These are phyloP conservation scores for Colletotrichum chlorophyti DNA, from an alignment of 2,329 filamentous ascomycete genomes.

Conservation along the genomic window DNA sequence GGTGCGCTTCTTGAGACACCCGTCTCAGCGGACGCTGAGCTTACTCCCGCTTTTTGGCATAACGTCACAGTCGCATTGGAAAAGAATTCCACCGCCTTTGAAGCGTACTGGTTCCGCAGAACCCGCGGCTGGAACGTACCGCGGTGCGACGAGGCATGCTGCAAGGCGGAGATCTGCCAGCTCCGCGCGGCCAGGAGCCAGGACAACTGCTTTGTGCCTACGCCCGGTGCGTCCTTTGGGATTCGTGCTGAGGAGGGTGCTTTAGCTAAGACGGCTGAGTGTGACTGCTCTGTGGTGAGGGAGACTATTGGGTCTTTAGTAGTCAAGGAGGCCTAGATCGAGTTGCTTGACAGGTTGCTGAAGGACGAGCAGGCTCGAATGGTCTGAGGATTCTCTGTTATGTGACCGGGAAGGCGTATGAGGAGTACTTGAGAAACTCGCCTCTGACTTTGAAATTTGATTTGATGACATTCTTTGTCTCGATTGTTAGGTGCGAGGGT, in stretches of 20 bases:
- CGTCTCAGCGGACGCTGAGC: constrained; percentile 45
- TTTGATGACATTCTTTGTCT: no score
- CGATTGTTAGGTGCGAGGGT: no score
- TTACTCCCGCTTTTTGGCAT: constrained; percentile 67
- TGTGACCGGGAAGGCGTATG: no score
- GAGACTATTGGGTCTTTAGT: constrained; percentile 36
- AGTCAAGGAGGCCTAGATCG: constrained; percentile 33
- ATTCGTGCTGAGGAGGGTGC: constrained; percentile 37
- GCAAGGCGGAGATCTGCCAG: constrained; percentile 55
- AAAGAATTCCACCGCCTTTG: constrained; percentile 48
- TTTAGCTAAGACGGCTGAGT: constrained; percentile 36
- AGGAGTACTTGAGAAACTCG: no score
- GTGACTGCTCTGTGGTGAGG: constrained; percentile 37
- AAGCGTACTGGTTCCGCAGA: constrained; percentile 53
- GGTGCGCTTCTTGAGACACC: constrained; percentile 52
- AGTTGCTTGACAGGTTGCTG: constrained; percentile 28
- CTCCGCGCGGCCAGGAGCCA: constrained; percentile 58
- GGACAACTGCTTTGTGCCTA: constrained; percentile 54
- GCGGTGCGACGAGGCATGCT: constrained; percentile 44
- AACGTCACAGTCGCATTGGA: constrained; percentile 59
- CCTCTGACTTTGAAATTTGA: no score
- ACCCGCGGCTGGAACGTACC: constrained; percentile 51
- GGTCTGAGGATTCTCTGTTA: no score
- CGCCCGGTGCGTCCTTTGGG: constrained; percentile 40
- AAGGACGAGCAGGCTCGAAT: background rate